phyloP scores from a whole-genome alignment of 2,329 filamentous ascomycete genomes.

The Penicillium sp. region DNA sequence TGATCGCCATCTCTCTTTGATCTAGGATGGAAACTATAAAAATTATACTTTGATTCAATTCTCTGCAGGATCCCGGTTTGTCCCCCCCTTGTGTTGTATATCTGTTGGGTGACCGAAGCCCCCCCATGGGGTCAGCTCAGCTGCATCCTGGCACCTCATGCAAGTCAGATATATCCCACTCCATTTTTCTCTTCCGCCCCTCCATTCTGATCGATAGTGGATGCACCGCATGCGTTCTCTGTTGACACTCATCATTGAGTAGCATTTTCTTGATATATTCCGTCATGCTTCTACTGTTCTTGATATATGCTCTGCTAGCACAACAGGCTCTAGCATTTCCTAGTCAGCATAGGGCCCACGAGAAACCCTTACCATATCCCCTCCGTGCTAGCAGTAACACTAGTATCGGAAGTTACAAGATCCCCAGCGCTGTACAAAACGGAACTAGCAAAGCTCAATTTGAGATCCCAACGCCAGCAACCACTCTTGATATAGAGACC shows the following conservation, averaged over 20 bases:
- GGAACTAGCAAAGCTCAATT: constrained; percentile 10
- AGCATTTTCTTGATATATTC: not conserved
- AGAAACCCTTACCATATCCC: not conserved
- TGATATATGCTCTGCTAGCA: not conserved
- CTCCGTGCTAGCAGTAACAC: not conserved
- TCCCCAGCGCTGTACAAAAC: constrained; percentile 14
- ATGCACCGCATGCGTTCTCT: not conserved
- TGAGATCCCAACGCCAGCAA: constrained; percentile 10
- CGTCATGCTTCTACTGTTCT: not conserved
- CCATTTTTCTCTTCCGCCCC: not conserved
- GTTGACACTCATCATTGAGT: not conserved
- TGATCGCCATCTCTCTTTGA: constrained; percentile 7
- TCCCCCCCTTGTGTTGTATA: not conserved
- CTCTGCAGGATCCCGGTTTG: not conserved
- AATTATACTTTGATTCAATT: not conserved
- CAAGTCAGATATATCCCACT: not conserved
- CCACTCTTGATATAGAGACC: not conserved
- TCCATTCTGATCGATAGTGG: not conserved
- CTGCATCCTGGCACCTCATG: not conserved
- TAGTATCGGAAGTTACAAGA: constrained; percentile 4
- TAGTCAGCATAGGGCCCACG: not conserved
- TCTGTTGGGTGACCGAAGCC: not conserved
- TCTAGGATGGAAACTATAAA: not conserved
- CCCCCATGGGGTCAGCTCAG: not conserved
- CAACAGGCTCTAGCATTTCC: not conserved